These are phyloP conservation scores for Fragosphaeria purpurea DNA, from an alignment of 2,329 filamentous ascomycete species.

Conservation along the genomic window DNA sequence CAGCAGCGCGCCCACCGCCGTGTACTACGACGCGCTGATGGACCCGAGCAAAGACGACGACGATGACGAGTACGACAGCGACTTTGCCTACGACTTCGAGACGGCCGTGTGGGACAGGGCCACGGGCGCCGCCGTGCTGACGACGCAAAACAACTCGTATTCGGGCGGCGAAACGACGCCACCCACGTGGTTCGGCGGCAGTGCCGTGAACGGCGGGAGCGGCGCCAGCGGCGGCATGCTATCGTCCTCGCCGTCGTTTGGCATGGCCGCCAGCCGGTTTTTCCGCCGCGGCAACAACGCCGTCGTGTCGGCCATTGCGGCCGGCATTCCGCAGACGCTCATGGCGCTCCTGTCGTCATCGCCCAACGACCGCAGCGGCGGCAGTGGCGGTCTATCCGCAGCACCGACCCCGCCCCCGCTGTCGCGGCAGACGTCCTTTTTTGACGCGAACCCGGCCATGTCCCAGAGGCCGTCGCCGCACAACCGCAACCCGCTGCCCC, in stretches of 20 bases:
- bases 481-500: neutral
- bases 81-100: constrained; percentile 43
- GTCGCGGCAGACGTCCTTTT: constrained; percentile 4
- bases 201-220: constrained; percentile 19
- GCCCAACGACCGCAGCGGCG: constrained; percentile 23
- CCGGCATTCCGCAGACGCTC: constrained; percentile 41
- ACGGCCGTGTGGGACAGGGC: constrained; percentile 45
- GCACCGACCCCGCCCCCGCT: constrained; percentile 1
- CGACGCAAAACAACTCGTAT: constrained; percentile 34
- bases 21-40: constrained; percentile 11
- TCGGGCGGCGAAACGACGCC: constrained; percentile 51
- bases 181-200: constrained; percentile 38
- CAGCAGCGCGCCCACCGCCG: constrained; percentile 3
- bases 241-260: constrained; percentile 42
- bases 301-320: constrained; percentile 44
- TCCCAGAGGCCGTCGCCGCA: constrained; percentile 6
- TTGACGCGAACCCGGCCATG: neutral
- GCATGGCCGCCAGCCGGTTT: constrained; percentile 32
- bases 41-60: constrained; percentile 16
- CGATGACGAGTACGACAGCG: constrained; percentile 24
- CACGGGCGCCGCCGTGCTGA: constrained; percentile 27
- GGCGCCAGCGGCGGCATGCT: constrained; percentile 27
- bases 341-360: constrained; percentile 30
- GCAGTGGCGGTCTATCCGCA: neutral
- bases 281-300: constrained; percentile 45